A percentile compares a stretch with the other conserved stretches of the same genome.
These are phyloP conservation scores for Piromyces sp. DNA, from an alignment of 192 early-diverging fungal genomes.

Conservation along the genomic window DNA sequence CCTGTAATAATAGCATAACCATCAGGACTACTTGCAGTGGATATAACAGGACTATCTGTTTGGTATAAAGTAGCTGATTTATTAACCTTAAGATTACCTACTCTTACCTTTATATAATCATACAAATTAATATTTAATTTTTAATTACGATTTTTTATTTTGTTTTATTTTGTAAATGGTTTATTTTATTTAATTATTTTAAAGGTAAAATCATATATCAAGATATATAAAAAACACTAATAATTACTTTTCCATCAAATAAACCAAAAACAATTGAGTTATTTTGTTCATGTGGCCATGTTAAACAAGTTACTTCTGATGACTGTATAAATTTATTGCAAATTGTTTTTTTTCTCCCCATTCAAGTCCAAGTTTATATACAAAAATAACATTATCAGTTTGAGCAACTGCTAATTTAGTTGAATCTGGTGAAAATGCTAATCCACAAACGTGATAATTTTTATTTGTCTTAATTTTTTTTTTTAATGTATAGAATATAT, in stretches of 20 bases:
- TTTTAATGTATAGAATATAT: no score
- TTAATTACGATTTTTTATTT: no score
- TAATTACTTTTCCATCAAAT: constrained; percentile 32
- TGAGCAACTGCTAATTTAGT: constrained; percentile 45
- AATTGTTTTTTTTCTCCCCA: constrained; percentile 53
- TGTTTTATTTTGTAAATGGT: no score
- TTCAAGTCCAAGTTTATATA: constrained; percentile 45
- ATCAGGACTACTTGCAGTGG: constrained; percentile 25
- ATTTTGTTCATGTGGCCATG: constrained; percentile 39
- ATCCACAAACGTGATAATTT: constrained; percentile 8
- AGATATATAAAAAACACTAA: no score
- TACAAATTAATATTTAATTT: no score
- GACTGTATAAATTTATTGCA: constrained; percentile 49
- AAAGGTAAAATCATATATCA: no score
- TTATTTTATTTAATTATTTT: no score
- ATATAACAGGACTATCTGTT: constrained; percentile 36
- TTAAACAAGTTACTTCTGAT: constrained; percentile 37
- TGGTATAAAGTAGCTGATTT: constrained; percentile 49
- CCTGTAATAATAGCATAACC: constrained; percentile 40
- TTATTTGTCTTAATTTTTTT: constrained; percentile 9
- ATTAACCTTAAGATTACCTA: constrained; percentile 48
- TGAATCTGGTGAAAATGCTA: constrained; percentile 44
- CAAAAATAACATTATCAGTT: constrained; percentile 38
- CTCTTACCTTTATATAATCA: constrained; percentile 14
- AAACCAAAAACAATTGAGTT: constrained; percentile 45